Evolutionary conservation across 371 early-diverging fungal species (phyloP).

Genomic region (Mucor velutinosus): DNA sequence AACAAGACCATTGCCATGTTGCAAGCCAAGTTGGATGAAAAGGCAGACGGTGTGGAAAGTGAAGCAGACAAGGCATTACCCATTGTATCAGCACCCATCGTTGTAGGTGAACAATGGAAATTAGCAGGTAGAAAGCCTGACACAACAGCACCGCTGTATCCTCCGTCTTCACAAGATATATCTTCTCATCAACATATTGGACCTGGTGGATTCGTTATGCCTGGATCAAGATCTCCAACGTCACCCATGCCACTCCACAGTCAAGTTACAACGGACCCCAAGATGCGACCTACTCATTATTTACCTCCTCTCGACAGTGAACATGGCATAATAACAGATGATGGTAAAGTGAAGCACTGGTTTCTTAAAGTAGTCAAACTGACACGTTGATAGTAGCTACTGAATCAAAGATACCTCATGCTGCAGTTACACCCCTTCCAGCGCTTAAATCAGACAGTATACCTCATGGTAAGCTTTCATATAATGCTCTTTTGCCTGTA

Average conservation of each 20-base stretch:
- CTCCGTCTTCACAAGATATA: too few relatives aligned
- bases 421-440: neutral
- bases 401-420: neutral
- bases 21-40: slow-evolving; percentile 35
- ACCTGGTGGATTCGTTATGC: slow-evolving; percentile 20
- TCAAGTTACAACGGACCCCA: neutral
- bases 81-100: slow-evolving; percentile 19
- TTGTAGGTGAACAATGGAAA: slow-evolving; percentile 46
- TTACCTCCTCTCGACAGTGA: neutral
- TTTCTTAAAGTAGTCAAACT: neutral
- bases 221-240: slow-evolving; percentile 2
- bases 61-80: slow-evolving; percentile 1
- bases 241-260: neutral
- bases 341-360: neutral
- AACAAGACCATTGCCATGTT: slow-evolving; percentile 42
- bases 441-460: neutral
- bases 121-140: slow-evolving; percentile 18
- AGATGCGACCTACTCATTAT: neutral
- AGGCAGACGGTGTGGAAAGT: slow-evolving; percentile 16
- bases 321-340: neutral
- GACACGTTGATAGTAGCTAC: neutral
- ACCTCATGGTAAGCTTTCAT: neutral
- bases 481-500: neutral
- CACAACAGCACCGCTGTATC: neutral
- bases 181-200: slow-evolving; percentile 7